Base-by-base conservation (phyloP, 202 grass and related monocot genomes). In the Zizania palustris region DNA sequence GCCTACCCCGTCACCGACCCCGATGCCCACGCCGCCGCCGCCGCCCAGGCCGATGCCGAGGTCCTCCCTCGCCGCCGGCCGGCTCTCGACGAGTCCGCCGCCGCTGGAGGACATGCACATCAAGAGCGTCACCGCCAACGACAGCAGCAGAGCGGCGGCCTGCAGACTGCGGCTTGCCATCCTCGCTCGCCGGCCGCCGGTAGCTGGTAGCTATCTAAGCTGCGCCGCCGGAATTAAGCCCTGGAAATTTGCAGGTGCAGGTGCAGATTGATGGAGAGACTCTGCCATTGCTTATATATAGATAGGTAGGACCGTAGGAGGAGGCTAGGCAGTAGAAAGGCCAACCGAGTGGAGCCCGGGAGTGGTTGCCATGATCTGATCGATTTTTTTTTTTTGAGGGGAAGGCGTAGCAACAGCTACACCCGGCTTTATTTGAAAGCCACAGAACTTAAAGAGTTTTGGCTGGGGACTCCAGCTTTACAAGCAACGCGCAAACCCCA, bases 1-100 rank as follows among this genome's bases (percentile, higher is more conserved):
- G 3, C 83, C 75, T 0, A 85, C 13, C 15, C 82, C 82, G 3
- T 73, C 57, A n/a, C 75, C 67, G 0, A 79, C 18, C 0, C 75
- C 82, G 0, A 67, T 21, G 5, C 75, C 75, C 21, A 4, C 11
- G 7, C 60, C 60, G 2, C 28, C 28, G 2, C 28, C 28, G 11
- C 36, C 42, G 35, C n/a, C 67, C 42, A 45, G 16, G 33, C 14
- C 35, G 16, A 63, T 3, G 5, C 71, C 13, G 9, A 78, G 43
- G 35, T 78, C 54, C 40, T 84, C 72, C 44, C 73, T 60, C n/a
- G 12, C 28, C 1, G 45, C 21, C 57, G 22, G 60, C 4, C 75
- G 60, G 59, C 81, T 76, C 12, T 84, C 81, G 0, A 60, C 61
- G 59, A 40, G 14, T 5, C 40, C 81, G 28, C n/a, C n/a, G n/a